Percentiles rank a stretch among this genome's conserved stretches.
Conservation (phyloP, 1,284 basidiomycete species). For the Afroboletus lepidellus region DNA sequence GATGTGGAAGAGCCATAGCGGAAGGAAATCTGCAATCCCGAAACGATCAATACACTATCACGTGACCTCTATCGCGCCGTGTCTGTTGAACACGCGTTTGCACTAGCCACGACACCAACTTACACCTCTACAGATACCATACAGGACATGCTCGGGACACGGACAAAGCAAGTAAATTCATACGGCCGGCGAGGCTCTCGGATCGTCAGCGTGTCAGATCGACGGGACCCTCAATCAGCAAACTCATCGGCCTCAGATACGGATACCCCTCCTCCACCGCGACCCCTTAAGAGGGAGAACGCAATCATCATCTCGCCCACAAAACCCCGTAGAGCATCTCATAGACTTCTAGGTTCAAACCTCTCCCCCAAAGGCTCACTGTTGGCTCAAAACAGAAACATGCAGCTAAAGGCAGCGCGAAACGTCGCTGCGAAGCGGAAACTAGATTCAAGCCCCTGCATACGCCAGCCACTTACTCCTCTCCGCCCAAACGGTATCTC, state of each 20-base stretch:
- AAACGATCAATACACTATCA: constrained; percentile 5
- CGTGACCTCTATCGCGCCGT: constrained; percentile 26
- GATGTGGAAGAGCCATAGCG: constrained; percentile 60
- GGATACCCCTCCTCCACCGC: constrained; percentile 3
- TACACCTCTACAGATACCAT: neutral
- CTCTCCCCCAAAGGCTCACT: constrained; percentile 20
- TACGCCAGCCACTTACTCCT: constrained; percentile 34
- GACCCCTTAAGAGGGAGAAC: constrained; percentile 26
- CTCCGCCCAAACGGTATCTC: constrained; percentile 22
- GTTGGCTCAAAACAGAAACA: constrained; percentile 15
- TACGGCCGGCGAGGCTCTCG: constrained; percentile 68
- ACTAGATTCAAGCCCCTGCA: constrained; percentile 9
- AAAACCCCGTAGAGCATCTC: constrained; percentile 10
- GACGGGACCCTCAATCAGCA: constrained; percentile 27
- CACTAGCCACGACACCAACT: neutral
- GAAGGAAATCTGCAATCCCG: neutral
- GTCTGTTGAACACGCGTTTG: constrained; percentile 4
- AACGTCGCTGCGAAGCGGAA: constrained; percentile 17
- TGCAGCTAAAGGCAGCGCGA: constrained; percentile 8
- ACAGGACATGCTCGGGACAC: constrained; percentile 46
- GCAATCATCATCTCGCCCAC: constrained; percentile 25
- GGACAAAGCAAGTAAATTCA: constrained; percentile 67
- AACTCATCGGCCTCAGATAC: constrained; percentile 17
- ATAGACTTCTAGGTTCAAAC: constrained; percentile 11
- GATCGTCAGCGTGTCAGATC: constrained; percentile 52